Conservation (phyloP, 2,329 filamentous ascomycete genomes). For the Tolypocladium nubicola region DNA sequence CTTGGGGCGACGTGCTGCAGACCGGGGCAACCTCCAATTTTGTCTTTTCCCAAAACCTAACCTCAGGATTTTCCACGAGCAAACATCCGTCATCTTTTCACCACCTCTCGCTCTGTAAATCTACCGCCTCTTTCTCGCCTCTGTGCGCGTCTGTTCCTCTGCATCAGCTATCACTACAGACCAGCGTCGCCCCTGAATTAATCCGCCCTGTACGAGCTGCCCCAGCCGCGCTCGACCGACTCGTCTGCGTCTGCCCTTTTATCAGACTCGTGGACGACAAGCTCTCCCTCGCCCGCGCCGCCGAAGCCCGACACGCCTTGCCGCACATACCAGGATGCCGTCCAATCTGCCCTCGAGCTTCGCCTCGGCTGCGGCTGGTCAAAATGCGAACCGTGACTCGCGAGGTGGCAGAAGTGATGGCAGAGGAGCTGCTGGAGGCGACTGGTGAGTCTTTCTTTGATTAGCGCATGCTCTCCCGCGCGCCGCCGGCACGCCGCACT, state of each 20-base stretch:
- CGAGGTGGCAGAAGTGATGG: conserved; percentile 48
- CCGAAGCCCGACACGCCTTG: neutral
- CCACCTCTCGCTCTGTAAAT: conserved; percentile 6
- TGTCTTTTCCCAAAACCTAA: conserved; percentile 19
- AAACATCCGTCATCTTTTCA: conserved; percentile 7
- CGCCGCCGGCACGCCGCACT: neutral
- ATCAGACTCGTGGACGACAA: neutral
- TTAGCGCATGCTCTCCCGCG: neutral
- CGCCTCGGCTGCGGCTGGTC: conserved; percentile 71
- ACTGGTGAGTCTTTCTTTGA: conserved; percentile 50
- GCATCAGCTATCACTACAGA: conserved; percentile 2
- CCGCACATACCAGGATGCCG: conserved; percentile 40
- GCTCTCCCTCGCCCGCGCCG: neutral
- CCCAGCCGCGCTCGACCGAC: neutral
- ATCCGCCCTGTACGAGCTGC: neutral
- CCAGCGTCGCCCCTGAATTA: neutral
- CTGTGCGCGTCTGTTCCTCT: conserved; percentile 4
- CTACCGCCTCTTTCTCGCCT: conserved; percentile 1
- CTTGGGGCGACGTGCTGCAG: neutral
- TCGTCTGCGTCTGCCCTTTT: neutral
- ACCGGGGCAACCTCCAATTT: conserved; percentile 17
- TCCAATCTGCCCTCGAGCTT: conserved; percentile 74
- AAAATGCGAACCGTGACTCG: conserved; percentile 51
- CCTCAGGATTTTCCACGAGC: conserved; percentile 20
- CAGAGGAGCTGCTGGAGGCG: conserved; percentile 48